These are phyloP conservation scores for Aspergillus fumigatiaffinis DNA, from an alignment of 2,329 filamentous ascomycete species.

Conservation along the genomic window DNA sequence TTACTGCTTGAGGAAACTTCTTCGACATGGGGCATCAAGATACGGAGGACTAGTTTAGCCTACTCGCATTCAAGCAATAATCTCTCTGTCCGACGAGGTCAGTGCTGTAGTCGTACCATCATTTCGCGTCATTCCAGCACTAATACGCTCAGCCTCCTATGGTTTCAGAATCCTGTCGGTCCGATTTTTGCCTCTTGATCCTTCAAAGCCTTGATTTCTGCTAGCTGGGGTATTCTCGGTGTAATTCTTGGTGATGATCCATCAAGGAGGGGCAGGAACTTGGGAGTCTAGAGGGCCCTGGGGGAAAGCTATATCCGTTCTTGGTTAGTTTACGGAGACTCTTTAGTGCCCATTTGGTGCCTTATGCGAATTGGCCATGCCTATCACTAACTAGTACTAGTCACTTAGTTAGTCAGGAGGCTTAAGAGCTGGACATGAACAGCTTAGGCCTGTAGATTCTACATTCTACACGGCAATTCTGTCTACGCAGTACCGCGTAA, in stretches of 20 bases:
- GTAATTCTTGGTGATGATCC: background rate
- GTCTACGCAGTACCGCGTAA: too few relatives aligned
- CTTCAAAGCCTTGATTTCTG: background rate
- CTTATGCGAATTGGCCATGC: background rate
- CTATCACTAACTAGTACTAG: background rate
- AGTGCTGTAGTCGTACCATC: background rate
- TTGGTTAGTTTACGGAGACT: background rate
- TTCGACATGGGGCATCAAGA: constrained; percentile 4
- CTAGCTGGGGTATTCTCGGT: background rate
- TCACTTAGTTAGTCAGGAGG: background rate
- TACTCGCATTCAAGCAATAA: background rate
- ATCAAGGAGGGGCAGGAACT: too few relatives aligned
- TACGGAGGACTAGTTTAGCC: background rate
- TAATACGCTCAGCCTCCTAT: background rate
- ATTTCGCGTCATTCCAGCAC: background rate
- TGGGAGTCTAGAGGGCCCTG: too few relatives aligned
- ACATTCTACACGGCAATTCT: background rate
- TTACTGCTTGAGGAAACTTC: constrained; percentile 14
- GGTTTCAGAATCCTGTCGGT: background rate
- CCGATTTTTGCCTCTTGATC: background rate
- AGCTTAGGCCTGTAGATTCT: background rate
- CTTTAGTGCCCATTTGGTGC: background rate
- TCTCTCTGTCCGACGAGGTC: background rate
- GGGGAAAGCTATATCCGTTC: background rate
- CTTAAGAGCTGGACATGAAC: background rate